These are phyloP conservation scores for Nematocida major DNA, from an alignment of 371 early-diverging fungal genomes.

Conservation along the genomic window DNA sequence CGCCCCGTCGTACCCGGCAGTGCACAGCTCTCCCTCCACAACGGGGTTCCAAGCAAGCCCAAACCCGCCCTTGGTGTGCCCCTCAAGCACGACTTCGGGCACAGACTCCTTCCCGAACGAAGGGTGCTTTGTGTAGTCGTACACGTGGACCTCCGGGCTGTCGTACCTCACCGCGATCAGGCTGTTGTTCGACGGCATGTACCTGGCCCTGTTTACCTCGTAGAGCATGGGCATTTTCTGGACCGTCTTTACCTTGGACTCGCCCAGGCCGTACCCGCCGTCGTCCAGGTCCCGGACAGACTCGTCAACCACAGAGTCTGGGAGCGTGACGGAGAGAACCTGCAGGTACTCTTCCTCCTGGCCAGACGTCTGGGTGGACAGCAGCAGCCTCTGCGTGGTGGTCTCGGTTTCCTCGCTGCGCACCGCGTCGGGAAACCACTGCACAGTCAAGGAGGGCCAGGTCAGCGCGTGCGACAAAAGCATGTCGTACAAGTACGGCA, in stretches of 20 bases:
- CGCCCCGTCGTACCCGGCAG: constrained; percentile 78
- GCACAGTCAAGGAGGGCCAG: constrained; percentile 90
- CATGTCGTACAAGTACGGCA: constrained; percentile 89
- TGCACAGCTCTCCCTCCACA: constrained; percentile 67
- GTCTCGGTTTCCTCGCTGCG: constrained; percentile 50
- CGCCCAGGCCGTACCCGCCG: constrained; percentile 72
- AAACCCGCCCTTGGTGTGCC: constrained; percentile 85
- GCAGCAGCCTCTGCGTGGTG: constrained; percentile 59
- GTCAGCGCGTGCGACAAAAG: constrained; percentile 86
- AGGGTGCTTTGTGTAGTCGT: constrained; percentile 86
- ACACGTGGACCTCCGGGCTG: constrained; percentile 78
- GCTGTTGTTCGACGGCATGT: constrained; percentile 78
- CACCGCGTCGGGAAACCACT: constrained; percentile 84
- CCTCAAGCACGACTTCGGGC: constrained; percentile 76
- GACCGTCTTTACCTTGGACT: constrained; percentile 64
- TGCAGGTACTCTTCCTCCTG: constrained; percentile 83
- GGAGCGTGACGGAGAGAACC: constrained; percentile 77
- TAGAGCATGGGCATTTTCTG: constrained; percentile 52
- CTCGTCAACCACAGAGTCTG: constrained; percentile 68
- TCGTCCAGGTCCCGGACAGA: constrained; percentile 64
- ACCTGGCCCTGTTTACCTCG: constrained; percentile 61
- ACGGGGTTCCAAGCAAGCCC: constrained; percentile 68
- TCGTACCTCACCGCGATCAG: constrained; percentile 85
- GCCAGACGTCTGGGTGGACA: constrained; percentile 90
- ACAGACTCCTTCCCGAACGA: constrained; percentile 71